Evolutionary conservation across 164 flowering plant genomes (phyloP).

Genomic region (Tetrastigma voinierianum): DNA sequence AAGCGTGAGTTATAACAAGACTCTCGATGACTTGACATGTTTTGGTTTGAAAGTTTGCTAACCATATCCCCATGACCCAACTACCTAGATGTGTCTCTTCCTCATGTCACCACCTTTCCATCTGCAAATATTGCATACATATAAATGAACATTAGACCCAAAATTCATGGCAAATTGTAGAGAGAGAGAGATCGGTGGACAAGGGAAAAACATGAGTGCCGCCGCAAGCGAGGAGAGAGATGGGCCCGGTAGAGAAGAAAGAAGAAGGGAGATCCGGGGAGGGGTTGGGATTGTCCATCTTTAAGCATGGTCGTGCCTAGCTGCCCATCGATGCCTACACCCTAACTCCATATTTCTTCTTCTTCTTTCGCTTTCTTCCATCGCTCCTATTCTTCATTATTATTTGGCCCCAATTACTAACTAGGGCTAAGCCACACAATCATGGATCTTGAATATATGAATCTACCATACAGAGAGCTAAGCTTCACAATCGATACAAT

Average conservation of each 20-base stretch:
- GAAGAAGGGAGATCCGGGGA: slow-evolving; percentile 21
- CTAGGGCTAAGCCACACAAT: no score
- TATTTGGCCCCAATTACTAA: no score
- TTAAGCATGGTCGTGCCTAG: slow-evolving; percentile 57
- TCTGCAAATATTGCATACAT: slow-evolving; percentile 31
- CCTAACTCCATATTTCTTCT: slow-evolving; percentile 79
- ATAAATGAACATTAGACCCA: neutral
- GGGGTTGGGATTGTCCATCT: slow-evolving; percentile 61
- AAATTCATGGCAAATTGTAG: neutral
- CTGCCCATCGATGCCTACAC: slow-evolving; percentile 93
- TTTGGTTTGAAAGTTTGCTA: slow-evolving; percentile 53
- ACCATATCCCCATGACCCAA: slow-evolving; percentile 73
- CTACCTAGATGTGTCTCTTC: slow-evolving; percentile 90
- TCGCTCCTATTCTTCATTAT: neutral
- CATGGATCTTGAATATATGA: no score
- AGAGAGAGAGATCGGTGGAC: slow-evolving; percentile 33
- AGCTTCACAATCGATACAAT: no score
- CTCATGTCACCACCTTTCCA: slow-evolving; percentile 79
- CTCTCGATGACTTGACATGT: slow-evolving; percentile 32
- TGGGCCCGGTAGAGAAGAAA: slow-evolving; percentile 35
- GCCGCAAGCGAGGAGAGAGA: slow-evolving; percentile 73
- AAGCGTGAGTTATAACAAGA: slow-evolving; percentile 40
- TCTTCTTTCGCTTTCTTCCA: slow-evolving; percentile 26
- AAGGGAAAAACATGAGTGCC: slow-evolving; percentile 88
- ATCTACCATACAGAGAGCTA: no score